Evolutionary conservation across 2,329 filamentous ascomycete genomes (phyloP).

Genomic region (Plenodomus biglobosus): DNA sequence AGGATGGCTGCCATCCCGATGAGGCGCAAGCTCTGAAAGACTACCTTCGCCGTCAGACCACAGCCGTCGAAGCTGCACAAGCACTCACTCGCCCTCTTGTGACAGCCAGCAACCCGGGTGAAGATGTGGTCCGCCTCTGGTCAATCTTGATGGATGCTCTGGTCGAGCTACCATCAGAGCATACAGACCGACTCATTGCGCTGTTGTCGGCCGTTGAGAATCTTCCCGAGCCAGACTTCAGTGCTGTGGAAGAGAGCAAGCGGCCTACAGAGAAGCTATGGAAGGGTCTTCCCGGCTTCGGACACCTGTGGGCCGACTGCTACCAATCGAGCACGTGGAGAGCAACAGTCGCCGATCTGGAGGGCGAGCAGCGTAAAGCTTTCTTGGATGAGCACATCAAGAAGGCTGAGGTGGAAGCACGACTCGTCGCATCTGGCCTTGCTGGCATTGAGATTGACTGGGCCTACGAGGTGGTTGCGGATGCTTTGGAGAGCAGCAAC

Average conservation of each 20-base stretch:
- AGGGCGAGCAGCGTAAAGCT: not conserved
- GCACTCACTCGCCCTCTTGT: constrained; percentile 7
- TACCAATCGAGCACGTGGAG: constrained; percentile 4
- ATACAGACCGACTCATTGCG: not conserved
- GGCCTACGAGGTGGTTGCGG: constrained; percentile 8
- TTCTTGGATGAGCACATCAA: not conserved
- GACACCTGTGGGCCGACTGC: constrained; percentile 7
- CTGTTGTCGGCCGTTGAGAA: constrained; percentile 8
- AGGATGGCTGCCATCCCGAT: constrained; percentile 8
- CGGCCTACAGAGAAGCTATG: constrained; percentile 2
- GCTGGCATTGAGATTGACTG: constrained; percentile 7
- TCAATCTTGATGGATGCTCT: constrained; percentile 7
- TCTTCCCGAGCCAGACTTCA: constrained; percentile 2
- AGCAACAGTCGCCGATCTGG: not conserved
- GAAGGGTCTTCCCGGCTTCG: constrained; percentile 5
- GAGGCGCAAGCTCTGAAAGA: constrained; percentile 10
- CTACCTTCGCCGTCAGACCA: constrained; percentile 7
- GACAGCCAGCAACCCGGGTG: not conserved
- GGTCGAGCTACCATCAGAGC: constrained; percentile 3
- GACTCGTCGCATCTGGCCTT: not conserved
- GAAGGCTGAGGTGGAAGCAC: constrained; percentile 8
- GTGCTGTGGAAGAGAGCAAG: not conserved
- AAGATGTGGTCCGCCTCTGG: constrained; percentile 3
- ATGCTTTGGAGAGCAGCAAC: constrained; percentile 4
- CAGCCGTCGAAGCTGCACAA: constrained; percentile 6